Evolutionary conservation across 2,329 filamentous ascomycete genomes (phyloP), one percentile per base, ranked within the genome.

Genomic region (Ophiostoma quercus): DNA sequence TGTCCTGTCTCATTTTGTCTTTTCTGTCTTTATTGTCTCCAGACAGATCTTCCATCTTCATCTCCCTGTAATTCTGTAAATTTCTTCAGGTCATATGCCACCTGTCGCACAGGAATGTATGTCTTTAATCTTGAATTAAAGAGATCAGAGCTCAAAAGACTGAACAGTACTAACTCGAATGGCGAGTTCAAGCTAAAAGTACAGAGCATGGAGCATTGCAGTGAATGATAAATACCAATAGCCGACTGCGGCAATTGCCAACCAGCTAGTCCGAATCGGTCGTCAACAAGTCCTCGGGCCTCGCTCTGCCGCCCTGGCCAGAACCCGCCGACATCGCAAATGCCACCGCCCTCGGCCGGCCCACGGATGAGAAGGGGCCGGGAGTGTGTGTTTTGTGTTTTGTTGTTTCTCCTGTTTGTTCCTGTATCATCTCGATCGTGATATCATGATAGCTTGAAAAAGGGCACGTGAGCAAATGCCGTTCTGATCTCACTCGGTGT

Each of bases 241-340:
- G 57, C 57, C 57, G 57, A 62, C 57, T 62, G 25, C 57, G 62
- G 62, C 62, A 19, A 65, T 65, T 65, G 62, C 32, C 57, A 32
- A 62, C 22, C 32, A 62, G 12, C 34, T 65, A 65, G 34, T 3
- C 62, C 32, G 62, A 22, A 11, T 22, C 34, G 43, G n/a, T 41
- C 37, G 47, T 47, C 29, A 22, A 66, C 22, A 66, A 43, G 34
- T 63, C 19, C 63, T 66, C 39, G 65, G 65, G n/a, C 39, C 3
- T 32, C 22, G 65, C 65, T 66, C 39, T 66, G 37, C 65, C 65
- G 63, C 32, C 39, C 3, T 12, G 39, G 11, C 39, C 39, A 41
- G 12, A 41, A 14, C 39, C 39, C 9, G 39, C 65, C 65, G 65
- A 66, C 65, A 66, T 66, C 65, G 65, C 65, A 43, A 66, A 66